Conservation (phyloP, 2,329 filamentous ascomycete species). For the Massarina eburnea region DNA sequence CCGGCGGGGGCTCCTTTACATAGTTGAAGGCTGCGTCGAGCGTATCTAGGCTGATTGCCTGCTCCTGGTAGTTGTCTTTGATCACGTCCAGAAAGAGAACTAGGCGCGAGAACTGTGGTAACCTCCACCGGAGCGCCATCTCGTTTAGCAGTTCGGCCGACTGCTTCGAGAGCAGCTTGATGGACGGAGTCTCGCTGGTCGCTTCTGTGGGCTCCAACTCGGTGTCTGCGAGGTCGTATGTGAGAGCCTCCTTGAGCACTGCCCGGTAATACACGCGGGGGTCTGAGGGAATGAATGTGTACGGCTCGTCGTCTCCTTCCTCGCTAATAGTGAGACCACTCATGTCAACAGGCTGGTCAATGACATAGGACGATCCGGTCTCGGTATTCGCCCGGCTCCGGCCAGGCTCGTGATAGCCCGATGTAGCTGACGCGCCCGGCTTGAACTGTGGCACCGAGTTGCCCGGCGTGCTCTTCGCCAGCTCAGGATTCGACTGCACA, state of each 20-base stretch:
- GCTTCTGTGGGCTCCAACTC: constrained; percentile 54
- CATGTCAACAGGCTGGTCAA: constrained; percentile 71
- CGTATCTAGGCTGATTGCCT: constrained; percentile 78
- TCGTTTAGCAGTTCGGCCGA: constrained; percentile 84
- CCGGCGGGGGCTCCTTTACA: constrained; percentile 70
- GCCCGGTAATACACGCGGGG: constrained; percentile 80
- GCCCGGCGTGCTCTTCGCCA: constrained; percentile 73
- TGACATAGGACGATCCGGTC: constrained; percentile 53
- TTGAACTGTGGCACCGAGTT: constrained; percentile 61
- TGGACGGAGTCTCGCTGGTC: constrained; percentile 50
- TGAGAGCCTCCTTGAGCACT: constrained; percentile 75
- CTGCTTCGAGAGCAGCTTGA: constrained; percentile 68
- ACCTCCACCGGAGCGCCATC: constrained; percentile 82
- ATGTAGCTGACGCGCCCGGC: constrained; percentile 43
- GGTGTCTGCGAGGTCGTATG: constrained; percentile 60
- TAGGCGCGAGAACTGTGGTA: constrained; percentile 78
- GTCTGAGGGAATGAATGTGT: constrained; percentile 87
- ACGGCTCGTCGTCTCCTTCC: constrained; percentile 59
- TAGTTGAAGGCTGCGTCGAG: constrained; percentile 82
- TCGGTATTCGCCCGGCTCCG: constrained; percentile 44
- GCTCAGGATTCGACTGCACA: constrained; percentile 78
- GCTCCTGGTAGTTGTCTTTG: constrained; percentile 80
- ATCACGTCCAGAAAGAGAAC: constrained; percentile 84
- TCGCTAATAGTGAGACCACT: constrained; percentile 64
- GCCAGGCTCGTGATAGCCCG: constrained; percentile 50